Evolutionary conservation across 1,139 yeast genomes (phyloP).

Genomic region (Yamadazyma membranifaciens): DNA sequence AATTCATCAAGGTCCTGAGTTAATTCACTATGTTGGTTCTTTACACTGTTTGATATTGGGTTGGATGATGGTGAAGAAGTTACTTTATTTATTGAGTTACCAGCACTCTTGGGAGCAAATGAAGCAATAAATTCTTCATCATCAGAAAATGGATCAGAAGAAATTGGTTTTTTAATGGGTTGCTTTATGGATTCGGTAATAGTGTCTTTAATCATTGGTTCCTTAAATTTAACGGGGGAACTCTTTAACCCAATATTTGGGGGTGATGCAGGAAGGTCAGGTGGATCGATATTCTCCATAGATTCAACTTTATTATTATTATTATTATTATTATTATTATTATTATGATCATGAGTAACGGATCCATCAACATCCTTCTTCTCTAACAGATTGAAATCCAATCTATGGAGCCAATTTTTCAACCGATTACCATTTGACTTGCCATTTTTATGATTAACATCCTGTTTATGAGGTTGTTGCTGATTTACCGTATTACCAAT

Average conservation of each 20-base stretch:
- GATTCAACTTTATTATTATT: background rate
- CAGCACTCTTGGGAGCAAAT: conserved; percentile 5
- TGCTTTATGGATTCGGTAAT: background rate
- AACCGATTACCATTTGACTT: conserved; percentile 4
- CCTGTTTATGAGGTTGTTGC: background rate
- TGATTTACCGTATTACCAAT: background rate
- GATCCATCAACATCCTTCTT: background rate
- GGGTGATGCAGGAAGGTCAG: background rate
- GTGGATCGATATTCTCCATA: background rate
- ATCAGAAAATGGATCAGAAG: conserved; percentile 35
- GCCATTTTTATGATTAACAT: background rate
- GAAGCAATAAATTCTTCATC: conserved; percentile 26
- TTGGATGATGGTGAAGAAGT: conserved; percentile 1
- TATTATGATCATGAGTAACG: too few relatives aligned
- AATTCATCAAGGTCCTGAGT: conserved; percentile 8
- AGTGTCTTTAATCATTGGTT: background rate
- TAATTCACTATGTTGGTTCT: conserved; percentile 3
- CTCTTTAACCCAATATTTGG: too few relatives aligned
- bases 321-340: background rate
- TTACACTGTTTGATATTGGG: background rate
- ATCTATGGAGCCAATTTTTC: conserved; percentile 8
- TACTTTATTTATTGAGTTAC: background rate
- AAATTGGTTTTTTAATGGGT: background rate
- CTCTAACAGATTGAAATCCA: conserved; percentile 6
- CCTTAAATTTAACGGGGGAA: background rate